Conservation (phyloP, 176 grass and related monocot genomes). For the Tillandsia leiboldiana region DNA sequence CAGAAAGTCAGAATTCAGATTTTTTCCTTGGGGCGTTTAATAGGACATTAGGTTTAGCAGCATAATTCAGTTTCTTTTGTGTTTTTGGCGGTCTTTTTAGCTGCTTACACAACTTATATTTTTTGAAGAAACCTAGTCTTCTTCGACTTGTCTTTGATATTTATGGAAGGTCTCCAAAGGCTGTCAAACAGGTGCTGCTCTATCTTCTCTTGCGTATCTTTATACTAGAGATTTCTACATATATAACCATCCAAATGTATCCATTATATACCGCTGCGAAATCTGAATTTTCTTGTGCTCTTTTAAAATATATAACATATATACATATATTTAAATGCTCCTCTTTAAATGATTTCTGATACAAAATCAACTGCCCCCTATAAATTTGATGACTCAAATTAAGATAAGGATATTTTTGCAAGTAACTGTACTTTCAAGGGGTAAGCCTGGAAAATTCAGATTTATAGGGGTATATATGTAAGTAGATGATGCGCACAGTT, state of each 20-base stretch:
- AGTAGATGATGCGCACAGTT: neutral
- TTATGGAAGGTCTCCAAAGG: slow-evolving; percentile 80
- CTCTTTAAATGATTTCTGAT: too few species aligned
- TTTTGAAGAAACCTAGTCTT: slow-evolving; percentile 71
- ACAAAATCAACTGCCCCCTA: too few species aligned
- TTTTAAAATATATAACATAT: slow-evolving; percentile 8
- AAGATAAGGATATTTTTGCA: too few species aligned
- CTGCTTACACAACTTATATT: slow-evolving; percentile 16
- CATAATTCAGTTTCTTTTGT: slow-evolving; percentile 1
- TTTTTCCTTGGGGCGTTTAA: too few species aligned
- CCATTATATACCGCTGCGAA: neutral
- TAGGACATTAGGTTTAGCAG: too few species aligned
- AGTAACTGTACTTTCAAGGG: too few species aligned
- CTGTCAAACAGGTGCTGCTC: slow-evolving; percentile 78
- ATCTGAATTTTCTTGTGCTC: neutral
- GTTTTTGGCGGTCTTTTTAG: neutral
- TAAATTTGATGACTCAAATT: neutral
- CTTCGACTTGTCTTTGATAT: slow-evolving; percentile 61
- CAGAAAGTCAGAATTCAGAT: too few species aligned
- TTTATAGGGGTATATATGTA: too few species aligned
- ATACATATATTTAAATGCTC: neutral
- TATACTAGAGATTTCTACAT: neutral
- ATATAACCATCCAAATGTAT: neutral
- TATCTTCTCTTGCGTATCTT: neutral
- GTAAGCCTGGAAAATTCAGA: too few species aligned